phyloP scores from a whole-genome alignment of 257 asterid species.

The Solanum sejunctum region DNA sequence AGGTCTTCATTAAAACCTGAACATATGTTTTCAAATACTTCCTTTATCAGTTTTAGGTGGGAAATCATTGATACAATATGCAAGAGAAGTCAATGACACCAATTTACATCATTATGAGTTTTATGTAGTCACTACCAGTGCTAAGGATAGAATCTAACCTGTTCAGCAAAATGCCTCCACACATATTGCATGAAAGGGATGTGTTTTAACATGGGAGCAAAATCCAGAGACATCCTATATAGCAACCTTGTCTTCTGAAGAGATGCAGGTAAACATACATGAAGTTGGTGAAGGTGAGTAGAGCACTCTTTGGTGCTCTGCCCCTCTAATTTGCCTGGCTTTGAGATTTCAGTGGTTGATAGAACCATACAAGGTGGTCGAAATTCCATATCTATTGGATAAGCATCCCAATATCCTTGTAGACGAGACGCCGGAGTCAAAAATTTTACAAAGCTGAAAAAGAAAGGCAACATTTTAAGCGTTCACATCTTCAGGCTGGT shows the following conservation, averaged over 20 bases:
- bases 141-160: conserved; percentile 31
- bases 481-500: neutral
- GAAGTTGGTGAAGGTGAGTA: conserved; percentile 95
- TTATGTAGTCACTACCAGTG: neutral
- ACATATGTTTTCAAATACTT: neutral
- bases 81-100: neutral
- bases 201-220: conserved; percentile 77
- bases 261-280: conserved; percentile 84
- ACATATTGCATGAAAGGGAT: conserved; percentile 69
- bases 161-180: conserved; percentile 89
- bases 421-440: conserved; percentile 70
- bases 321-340: conserved; percentile 83
- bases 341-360: conserved; percentile 88
- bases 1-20: conserved; percentile 83
- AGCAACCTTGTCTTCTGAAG: conserved; percentile 74
- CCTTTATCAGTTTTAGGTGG: neutral
- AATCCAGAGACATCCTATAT: conserved; percentile 96
- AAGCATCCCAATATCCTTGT: conserved; percentile 97
- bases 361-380: conserved; percentile 87
- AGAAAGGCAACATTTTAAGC: neutral
- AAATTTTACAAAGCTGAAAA: conserved; percentile 83
- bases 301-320: conserved; percentile 64
- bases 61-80: neutral
- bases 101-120: neutral
- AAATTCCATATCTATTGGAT: conserved; percentile 96